These are phyloP conservation scores for Sequoiadendron giganteum DNA, from an alignment of 75 land plant species.

Conservation along the genomic window DNA sequence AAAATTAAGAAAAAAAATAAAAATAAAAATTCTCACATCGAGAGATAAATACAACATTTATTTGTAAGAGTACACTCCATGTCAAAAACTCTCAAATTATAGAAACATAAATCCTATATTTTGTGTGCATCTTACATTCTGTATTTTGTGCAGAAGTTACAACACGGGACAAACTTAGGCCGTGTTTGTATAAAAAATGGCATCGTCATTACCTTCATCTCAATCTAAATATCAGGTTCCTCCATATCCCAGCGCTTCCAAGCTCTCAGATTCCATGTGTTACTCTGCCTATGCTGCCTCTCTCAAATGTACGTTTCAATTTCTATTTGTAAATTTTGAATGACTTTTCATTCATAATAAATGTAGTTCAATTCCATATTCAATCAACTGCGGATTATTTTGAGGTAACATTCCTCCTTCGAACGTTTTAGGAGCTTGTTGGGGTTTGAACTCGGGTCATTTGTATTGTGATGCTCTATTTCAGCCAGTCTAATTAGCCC, in stretches of 20 bases:
- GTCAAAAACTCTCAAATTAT: too few species aligned
- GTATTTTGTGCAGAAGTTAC: too few species aligned
- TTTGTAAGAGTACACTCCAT: too few species aligned
- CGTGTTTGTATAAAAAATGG: neutral
- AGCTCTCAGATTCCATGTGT: conserved; percentile 60
- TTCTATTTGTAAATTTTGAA: neutral
- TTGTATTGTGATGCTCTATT: neutral
- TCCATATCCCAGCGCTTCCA: conserved; percentile 20
- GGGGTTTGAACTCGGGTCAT: too few species aligned
- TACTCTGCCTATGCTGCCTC: conserved; percentile 64
- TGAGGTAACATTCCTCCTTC: neutral
- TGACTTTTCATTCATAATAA: neutral
- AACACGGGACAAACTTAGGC: neutral
- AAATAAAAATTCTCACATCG: too few species aligned
- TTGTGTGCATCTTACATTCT: too few species aligned
- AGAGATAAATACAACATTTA: too few species aligned
- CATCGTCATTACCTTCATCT: neutral
- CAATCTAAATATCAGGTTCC: neutral
- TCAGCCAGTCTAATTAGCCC: neutral
- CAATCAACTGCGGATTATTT: neutral
- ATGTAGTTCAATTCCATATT: neutral
- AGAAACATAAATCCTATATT: too few species aligned
- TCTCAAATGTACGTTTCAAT: conserved; percentile 51
- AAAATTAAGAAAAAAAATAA: too few species aligned
- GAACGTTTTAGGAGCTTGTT: too few species aligned